These are phyloP conservation scores for Phlebiopsis gigantea DNA, from an alignment of 768 basidiomycete genomes.

Conservation along the genomic window DNA sequence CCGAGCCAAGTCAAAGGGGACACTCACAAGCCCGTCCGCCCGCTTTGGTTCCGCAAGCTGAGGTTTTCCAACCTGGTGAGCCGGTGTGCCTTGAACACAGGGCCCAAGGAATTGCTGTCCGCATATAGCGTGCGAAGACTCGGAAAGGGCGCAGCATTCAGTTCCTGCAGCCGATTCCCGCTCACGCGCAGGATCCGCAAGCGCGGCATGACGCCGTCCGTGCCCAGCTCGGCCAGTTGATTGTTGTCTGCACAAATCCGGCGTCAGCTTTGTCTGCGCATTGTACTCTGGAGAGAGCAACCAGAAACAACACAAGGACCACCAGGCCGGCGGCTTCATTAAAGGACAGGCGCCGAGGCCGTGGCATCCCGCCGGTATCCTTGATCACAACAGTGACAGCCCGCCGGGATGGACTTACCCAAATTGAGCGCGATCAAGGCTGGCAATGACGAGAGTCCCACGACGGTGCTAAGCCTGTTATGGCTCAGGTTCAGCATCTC, in stretches of 20 bases:
- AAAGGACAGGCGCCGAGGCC: not conserved
- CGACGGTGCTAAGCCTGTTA: constrained; percentile 59
- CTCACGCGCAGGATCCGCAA: constrained; percentile 83
- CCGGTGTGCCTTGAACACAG: constrained; percentile 48
- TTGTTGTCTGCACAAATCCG: constrained; percentile 58
- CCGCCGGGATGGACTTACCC: constrained; percentile 50
- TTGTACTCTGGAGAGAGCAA: not conserved
- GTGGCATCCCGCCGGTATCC: not conserved
- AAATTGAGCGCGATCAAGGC: constrained; percentile 72
- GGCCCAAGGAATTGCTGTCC: constrained; percentile 70
- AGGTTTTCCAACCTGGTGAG: constrained; percentile 81
- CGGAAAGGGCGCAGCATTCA: constrained; percentile 57
- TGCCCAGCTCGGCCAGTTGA: constrained; percentile 47
- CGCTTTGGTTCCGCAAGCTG: constrained; percentile 85
- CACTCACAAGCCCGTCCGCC: constrained; percentile 63
- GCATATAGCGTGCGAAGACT: constrained; percentile 87
- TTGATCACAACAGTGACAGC: constrained; percentile 7
- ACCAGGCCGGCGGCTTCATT: constrained; percentile 1
- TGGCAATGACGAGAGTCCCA: constrained; percentile 56
- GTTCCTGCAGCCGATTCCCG: constrained; percentile 66
- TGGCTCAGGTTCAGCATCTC: constrained; percentile 81
- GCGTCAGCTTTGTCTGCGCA: not conserved
- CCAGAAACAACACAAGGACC: constrained; percentile 10
- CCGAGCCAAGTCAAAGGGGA: constrained; percentile 2
- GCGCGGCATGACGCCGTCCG: constrained; percentile 52